Evolutionary conservation across 768 basidiomycete species (phyloP), one percentile per base, ranked within the genome.

Genomic region (Hypholoma fasciculare): DNA sequence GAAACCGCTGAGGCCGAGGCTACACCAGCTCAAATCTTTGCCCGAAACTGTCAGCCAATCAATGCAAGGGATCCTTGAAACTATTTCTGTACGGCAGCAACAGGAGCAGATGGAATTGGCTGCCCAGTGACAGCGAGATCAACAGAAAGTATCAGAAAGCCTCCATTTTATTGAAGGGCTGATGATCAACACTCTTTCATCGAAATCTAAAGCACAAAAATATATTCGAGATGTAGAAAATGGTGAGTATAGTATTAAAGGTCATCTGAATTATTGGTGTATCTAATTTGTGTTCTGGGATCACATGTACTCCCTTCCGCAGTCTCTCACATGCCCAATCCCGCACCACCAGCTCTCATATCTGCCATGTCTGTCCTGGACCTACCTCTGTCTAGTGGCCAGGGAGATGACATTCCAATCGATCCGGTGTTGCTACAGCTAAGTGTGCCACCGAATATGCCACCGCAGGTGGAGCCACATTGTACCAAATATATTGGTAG

Each of bases 41-140:
- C 73, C 72, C 0, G 59, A 63, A 17, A 63, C 63, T 8, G 47
- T 70, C 11, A 58, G 63, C 0, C 26, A 48, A 26, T 64, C 64
- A 16, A 54, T 70, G 51, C 53, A 59, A 7, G 65, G 65, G 1
- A 55, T 64, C 12, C n/a, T 63, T 9, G 51, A 51, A 43, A 43
- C 50, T 3, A 52, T 57, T 6, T 40, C 19, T 23, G 17, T 23
- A 11, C 17, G 40, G 30, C 59, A 51, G 17, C 12, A 19, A 27
- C 36, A 42, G 14, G 49, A 54, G 2, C 47, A 30, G 17, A 17
- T 16, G 6, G 48, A 49, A 14, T 47, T 60, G 6, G 16, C 39
- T 11, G 16, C 43, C 12, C 16, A 49, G 13, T 4, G 23, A 23
- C 23, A 23, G 23, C 23, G 23, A 23, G 23, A 23, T 4, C 23